These are phyloP conservation scores for Yamadazyma paraphyllophila DNA, from an alignment of 805 yeast genomes.

Conservation along the genomic window DNA sequence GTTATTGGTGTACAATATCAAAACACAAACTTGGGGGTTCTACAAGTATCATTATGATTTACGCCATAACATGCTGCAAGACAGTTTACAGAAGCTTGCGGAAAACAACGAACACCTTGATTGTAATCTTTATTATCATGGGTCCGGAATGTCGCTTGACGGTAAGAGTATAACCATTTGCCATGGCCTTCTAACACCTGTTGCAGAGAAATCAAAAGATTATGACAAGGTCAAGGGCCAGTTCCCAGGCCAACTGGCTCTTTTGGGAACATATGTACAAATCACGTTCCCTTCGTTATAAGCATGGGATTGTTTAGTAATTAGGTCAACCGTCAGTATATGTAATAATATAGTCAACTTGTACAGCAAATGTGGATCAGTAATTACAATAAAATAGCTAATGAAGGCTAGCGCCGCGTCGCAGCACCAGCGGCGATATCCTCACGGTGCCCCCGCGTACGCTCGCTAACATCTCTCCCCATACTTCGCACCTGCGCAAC, in stretches of 20 bases:
- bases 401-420: too few species aligned
- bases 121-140: slow-evolving; percentile 28
- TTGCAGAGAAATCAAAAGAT: slow-evolving; percentile 31
- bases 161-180: slow-evolving; percentile 36
- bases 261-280: slow-evolving; percentile 36
- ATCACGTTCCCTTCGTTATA: slow-evolving; percentile 31
- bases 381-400: too few species aligned
- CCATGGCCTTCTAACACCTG: slow-evolving; percentile 34
- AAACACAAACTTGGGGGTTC: slow-evolving; percentile 42
- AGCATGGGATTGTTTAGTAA: too few species aligned
- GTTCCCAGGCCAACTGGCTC: slow-evolving; percentile 19
- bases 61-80: slow-evolving; percentile 22
- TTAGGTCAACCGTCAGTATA: too few species aligned
- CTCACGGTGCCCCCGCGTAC: background rate
- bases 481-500: slow-evolving; percentile 2
- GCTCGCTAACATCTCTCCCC: background rate
- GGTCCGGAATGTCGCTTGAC: slow-evolving; percentile 30
- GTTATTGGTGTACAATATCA: slow-evolving; percentile 34
- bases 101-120: slow-evolving; percentile 23
- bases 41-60: slow-evolving; percentile 32
- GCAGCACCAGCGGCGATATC: too few species aligned
- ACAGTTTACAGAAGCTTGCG: slow-evolving; percentile 18
- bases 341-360: too few species aligned
- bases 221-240: slow-evolving; percentile 18
- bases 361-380: too few species aligned